Percentiles rank a stretch among this genome's conserved stretches.
These are phyloP conservation scores for Zizania palustris DNA, from an alignment of 202 grass and related monocot genomes.

Conservation along the genomic window DNA sequence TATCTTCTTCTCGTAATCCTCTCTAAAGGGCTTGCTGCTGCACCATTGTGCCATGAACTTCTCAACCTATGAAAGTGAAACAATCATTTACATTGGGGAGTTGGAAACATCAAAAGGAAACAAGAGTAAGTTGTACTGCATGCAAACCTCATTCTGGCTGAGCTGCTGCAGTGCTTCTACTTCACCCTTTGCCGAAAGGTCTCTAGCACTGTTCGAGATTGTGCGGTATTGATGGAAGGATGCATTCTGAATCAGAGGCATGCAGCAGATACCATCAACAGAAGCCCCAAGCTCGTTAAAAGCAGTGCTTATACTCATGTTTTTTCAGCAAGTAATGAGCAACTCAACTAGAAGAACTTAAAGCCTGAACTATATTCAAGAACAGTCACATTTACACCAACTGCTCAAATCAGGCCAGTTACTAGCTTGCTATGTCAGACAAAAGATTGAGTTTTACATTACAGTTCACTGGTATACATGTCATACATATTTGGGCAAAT, in stretches of 20 bases:
- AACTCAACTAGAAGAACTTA: neutral
- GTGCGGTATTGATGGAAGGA: constrained; percentile 68
- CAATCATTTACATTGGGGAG: constrained; percentile 32
- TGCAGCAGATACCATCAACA: neutral
- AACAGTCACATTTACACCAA: neutral
- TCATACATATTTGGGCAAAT: no score
- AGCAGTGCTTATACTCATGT: neutral
- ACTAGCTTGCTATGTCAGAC: neutral
- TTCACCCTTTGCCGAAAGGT: constrained; percentile 69
- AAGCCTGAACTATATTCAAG: neutral
- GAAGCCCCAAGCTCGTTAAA: neutral
- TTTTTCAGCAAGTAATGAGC: neutral
- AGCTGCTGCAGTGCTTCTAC: constrained; percentile 65
- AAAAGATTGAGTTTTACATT: neutral
- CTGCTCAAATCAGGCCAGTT: neutral
- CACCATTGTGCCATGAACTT: constrained; percentile 89
- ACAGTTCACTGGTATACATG: neutral
- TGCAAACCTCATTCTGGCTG: constrained; percentile 64
- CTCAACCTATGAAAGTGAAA: constrained; percentile 58
- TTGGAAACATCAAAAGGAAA: neutral
- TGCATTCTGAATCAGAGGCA: constrained; percentile 58
- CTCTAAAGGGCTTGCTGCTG: constrained; percentile 68
- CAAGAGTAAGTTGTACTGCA: neutral
- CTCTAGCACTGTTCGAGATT: constrained; percentile 63
- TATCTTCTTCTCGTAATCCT: constrained; percentile 88